Conservation (phyloP, 2,329 filamentous ascomycete genomes). For the Neonectria ditissima region DNA sequence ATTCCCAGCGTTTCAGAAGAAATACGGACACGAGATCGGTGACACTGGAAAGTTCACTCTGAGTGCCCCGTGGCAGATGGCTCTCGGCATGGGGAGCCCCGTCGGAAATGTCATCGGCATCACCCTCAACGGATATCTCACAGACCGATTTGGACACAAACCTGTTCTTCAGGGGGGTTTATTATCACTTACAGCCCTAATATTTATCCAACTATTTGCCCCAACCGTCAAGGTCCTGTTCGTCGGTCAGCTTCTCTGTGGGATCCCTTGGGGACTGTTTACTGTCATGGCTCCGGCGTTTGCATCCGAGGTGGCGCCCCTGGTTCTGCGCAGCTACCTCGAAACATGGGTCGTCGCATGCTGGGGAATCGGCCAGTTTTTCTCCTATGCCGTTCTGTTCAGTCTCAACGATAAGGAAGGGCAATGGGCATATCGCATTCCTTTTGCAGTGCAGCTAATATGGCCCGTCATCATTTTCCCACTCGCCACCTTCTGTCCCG, state of each 20-base stretch:
- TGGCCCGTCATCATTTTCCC: conserved; percentile 37
- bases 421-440: no score
- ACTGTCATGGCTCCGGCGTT: conserved; percentile 56
- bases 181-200: conserved; percentile 45
- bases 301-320: conserved; percentile 53
- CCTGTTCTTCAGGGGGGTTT: conserved; percentile 65
- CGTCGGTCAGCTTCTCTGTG: conserved; percentile 57
- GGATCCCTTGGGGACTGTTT: conserved; percentile 55
- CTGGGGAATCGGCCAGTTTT: no score
- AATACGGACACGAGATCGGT: conserved; percentile 37
- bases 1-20: conserved; percentile 48
- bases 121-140: conserved; percentile 34
- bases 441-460: conserved; percentile 43
- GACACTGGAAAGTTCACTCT: conserved; percentile 48
- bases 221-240: conserved; percentile 54
- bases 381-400: no score
- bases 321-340: conserved; percentile 51
- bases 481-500: conserved; percentile 39
- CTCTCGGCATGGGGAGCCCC: conserved; percentile 54
- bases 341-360: no score
- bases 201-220: conserved; percentile 40
- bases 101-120: conserved; percentile 53
- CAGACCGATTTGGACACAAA: conserved; percentile 44
- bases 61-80: conserved; percentile 59
- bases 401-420: no score